phyloP scores from a whole-genome alignment of 2,329 filamentous ascomycete genomes.

The Alternaria gaisen region DNA sequence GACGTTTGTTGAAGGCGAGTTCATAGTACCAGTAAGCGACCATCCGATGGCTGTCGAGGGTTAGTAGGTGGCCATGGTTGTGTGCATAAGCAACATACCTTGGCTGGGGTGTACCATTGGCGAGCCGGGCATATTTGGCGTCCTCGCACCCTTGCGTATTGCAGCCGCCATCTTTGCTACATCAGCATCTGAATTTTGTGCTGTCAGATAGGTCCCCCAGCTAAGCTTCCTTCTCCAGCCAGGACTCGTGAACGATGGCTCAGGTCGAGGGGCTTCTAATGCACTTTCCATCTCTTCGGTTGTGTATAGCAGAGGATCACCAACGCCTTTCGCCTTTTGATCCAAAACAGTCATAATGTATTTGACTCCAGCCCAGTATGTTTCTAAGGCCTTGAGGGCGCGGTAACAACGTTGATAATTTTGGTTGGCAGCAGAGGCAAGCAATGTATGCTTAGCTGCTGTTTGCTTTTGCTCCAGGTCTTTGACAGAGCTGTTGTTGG shows the following conservation, averaged over 20 bases:
- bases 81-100: slow-evolving; percentile 45
- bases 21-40: slow-evolving; percentile 87
- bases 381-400: slow-evolving; percentile 79
- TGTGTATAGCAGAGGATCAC: slow-evolving; percentile 73
- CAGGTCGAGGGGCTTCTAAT: slow-evolving; percentile 62
- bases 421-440: slow-evolving; percentile 82
- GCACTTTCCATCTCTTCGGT: slow-evolving; percentile 80
- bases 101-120: slow-evolving; percentile 61
- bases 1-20: slow-evolving; percentile 83
- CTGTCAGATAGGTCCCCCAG: slow-evolving; percentile 54
- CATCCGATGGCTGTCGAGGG: slow-evolving; percentile 71
- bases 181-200: slow-evolving; percentile 42
- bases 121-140: slow-evolving; percentile 52
- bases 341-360: slow-evolving; percentile 88
- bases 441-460: slow-evolving; percentile 73
- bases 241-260: slow-evolving; percentile 61
- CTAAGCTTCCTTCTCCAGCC: slow-evolving; percentile 60
- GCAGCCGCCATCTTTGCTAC: slow-evolving; percentile 43
- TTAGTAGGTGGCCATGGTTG: slow-evolving; percentile 15
- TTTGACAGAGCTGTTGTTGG: slow-evolving; percentile 22
- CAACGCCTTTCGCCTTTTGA: slow-evolving; percentile 86
- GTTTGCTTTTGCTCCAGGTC: slow-evolving; percentile 51
- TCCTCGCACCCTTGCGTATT: slow-evolving; percentile 40
- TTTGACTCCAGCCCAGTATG: slow-evolving; percentile 85
- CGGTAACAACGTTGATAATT: slow-evolving; percentile 90